Evolutionary conservation across 1,139 yeast genomes (phyloP).

Genomic region (Kodamaea anthophila): DNA sequence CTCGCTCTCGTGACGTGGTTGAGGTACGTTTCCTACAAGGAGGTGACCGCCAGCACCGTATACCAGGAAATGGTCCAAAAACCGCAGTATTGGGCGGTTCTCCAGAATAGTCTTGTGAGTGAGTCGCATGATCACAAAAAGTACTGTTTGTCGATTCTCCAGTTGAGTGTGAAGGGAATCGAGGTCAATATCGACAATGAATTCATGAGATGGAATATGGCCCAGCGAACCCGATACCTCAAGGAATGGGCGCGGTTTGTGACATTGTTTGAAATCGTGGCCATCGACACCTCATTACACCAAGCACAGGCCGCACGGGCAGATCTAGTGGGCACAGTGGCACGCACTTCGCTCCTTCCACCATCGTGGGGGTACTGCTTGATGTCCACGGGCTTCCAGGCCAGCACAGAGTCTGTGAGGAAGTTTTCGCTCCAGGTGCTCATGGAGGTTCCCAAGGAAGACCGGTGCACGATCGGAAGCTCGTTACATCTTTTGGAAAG

Average conservation of each 20-base stretch:
- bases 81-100: slow-evolving; percentile 48
- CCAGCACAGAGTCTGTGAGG: slow-evolving; percentile 76
- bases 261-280: slow-evolving; percentile 73
- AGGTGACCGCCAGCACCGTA: slow-evolving; percentile 1
- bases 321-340: slow-evolving; percentile 55
- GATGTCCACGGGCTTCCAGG: slow-evolving; percentile 68
- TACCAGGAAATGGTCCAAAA: slow-evolving; percentile 2
- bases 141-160: slow-evolving; percentile 62
- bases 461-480: slow-evolving; percentile 45
- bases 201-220: slow-evolving; percentile 44
- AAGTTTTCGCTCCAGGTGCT: slow-evolving; percentile 56
- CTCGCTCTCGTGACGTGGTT: slow-evolving; percentile 53
- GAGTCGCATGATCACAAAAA: slow-evolving; percentile 66
- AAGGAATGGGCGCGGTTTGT: slow-evolving; percentile 67
- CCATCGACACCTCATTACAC: slow-evolving; percentile 79
- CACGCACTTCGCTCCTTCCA: slow-evolving; percentile 45
- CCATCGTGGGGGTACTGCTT: slow-evolving; percentile 73
- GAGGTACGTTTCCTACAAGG: slow-evolving; percentile 34
- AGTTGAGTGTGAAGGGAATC: slow-evolving; percentile 50
- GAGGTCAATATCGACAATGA: slow-evolving; percentile 31
- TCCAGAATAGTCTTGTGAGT: slow-evolving; percentile 55
- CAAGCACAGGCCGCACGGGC: slow-evolving; percentile 75
- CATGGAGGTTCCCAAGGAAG: slow-evolving; percentile 44
- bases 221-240: slow-evolving; percentile 23
- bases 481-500: slow-evolving; percentile 44